Evolutionary conservation across 1,284 basidiomycete genomes (phyloP).

Genomic region (Pseudozyma thailandica): DNA sequence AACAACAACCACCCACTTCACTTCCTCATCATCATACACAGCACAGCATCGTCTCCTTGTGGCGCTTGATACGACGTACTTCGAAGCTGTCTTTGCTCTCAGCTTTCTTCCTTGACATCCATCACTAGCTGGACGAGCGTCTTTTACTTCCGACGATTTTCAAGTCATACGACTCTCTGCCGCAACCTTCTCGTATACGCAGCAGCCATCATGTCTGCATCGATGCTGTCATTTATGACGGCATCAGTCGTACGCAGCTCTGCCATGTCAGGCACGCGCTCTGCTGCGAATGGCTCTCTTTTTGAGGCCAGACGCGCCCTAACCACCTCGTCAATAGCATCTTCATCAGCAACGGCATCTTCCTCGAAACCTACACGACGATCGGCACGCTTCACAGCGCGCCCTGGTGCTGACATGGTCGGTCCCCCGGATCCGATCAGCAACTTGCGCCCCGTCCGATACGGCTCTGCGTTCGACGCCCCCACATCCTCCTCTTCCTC

Average conservation of each 20-base stretch:
- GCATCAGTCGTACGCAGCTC: background rate
- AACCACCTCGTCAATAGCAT: slow-evolving; percentile 1
- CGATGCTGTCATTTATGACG: background rate
- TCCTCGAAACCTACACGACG: slow-evolving; percentile 15
- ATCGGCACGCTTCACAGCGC: slow-evolving; percentile 38
- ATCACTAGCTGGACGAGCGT: background rate
- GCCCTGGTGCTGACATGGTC: slow-evolving; percentile 49
- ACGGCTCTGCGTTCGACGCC: slow-evolving; percentile 52
- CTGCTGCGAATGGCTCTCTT: background rate
- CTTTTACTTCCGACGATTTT: background rate
- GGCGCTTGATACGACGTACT: no score
- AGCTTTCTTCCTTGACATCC: background rate
- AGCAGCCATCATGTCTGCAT: background rate
- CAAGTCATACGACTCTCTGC: background rate
- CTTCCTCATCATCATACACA: background rate
- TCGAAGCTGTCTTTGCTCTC: background rate
- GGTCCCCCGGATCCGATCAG: slow-evolving; percentile 62
- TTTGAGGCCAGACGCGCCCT: background rate
- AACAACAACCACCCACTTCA: background rate
- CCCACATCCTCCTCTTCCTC: slow-evolving; percentile 7
- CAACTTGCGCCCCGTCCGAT: slow-evolving; percentile 63
- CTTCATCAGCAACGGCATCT: slow-evolving; percentile 5
- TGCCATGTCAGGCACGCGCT: background rate
- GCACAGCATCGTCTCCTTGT: no score
- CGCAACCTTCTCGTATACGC: background rate